Percentiles rank a stretch among this genome's conserved stretches.
These are phyloP conservation scores for Moniliophthora roreri DNA, from an alignment of 1,284 basidiomycete genomes.

Conservation along the genomic window DNA sequence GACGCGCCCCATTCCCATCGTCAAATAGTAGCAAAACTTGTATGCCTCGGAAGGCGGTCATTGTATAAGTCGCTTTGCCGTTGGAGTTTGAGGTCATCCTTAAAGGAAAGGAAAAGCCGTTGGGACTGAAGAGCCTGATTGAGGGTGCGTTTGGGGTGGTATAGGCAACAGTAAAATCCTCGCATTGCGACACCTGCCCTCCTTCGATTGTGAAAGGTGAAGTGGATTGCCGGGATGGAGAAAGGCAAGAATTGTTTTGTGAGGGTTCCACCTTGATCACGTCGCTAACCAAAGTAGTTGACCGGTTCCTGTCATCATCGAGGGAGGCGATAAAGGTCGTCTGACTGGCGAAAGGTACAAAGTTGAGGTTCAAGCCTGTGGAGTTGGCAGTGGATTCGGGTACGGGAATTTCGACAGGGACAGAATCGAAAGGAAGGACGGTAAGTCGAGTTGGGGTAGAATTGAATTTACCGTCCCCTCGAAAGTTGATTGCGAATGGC, in stretches of 20 bases:
- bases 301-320: conserved; percentile 41
- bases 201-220: conserved; percentile 27
- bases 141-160: conserved; percentile 34
- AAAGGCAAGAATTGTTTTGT: conserved; percentile 43
- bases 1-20: conserved; percentile 27
- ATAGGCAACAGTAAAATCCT: conserved; percentile 46
- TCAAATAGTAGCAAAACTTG: conserved; percentile 43
- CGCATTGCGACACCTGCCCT: conserved; percentile 45
- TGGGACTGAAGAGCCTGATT: conserved; percentile 46
- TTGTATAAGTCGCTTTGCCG: conserved; percentile 38
- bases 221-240: conserved; percentile 18
- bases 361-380: conserved; percentile 44
- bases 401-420: conserved; percentile 48
- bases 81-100: conserved; percentile 30
- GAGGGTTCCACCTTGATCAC: conserved; percentile 45
- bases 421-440: conserved; percentile 53
- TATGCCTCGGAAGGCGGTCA: conserved; percentile 37
- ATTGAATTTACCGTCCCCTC: conserved; percentile 29
- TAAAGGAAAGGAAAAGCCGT: conserved; percentile 37
- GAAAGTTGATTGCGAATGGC: conserved; percentile 46
- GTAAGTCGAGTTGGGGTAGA: conserved; percentile 46
- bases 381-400: conserved; percentile 38
- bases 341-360: conserved; percentile 50
- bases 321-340: conserved; percentile 56
- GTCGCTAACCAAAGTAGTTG: conserved; percentile 46